Base-by-base conservation (phyloP, 495 filamentous ascomycete genomes). In the Pyrenopolyporus hunteri region DNA sequence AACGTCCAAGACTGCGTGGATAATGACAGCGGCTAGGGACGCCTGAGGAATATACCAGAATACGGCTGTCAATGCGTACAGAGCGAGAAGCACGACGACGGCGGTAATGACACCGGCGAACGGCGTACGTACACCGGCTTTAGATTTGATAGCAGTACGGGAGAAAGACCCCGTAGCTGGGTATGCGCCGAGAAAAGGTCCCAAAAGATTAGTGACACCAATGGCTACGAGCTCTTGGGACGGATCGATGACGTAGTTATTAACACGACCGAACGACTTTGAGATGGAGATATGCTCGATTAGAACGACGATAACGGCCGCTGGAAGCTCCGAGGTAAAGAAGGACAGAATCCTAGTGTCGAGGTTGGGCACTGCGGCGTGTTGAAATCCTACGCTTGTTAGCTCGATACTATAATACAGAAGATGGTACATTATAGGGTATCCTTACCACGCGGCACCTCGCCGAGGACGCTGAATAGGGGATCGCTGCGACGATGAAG, bases 271-370 rank as follows among this genome's bases (percentile, higher is more conserved):
- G 43, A 82, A 83, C 4, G 78, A 80, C 57, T 83, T 83, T 11
- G 78, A 80, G 40, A 82, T 82, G 42, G 81, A 77, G 19, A 82
- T 82, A 59, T 82, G 81, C 63, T 83, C 81, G 46, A 83, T 80
- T 19, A 83, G 48, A 10, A 82, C 71, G 5, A 83, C 80, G 35
- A 83, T 73, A 22, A 82, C 73, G 25, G 74, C 71, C 4, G 67
- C 67, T 8, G 73, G 73, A 6, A 80, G 60, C 10, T 79, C 69
- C 1, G 67, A 49, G 1, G 64, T 60, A 19, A 79, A 64, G 32
- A 74, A 69, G 1, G 36, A 45, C 8, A 79, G 61, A 11, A 80
- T 54, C 25, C 66, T 64, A 1, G 46, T 47, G 45, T 70, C 67
- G 39, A 80, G 44, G 6, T 63, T 51, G 1, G 78, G 78, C 2